Conservation (phyloP, 371 early-diverging fungal species). For the Chytridium lagenaria region DNA sequence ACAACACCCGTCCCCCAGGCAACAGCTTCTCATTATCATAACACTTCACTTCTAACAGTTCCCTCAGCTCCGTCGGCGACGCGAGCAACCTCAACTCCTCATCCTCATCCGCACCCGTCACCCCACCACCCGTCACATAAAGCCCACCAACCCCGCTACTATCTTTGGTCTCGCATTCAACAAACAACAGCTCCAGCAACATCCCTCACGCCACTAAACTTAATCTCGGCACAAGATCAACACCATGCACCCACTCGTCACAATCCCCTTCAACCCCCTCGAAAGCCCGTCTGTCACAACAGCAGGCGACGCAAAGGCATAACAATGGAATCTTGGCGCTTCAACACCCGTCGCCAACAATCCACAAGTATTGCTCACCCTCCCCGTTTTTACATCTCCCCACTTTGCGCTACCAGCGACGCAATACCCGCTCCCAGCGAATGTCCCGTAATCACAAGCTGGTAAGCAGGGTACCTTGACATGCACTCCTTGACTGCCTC, state of each 20-base stretch:
- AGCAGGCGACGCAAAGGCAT: slow-evolving; percentile 50
- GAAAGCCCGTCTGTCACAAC: slow-evolving; percentile 29
- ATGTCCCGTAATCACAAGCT: slow-evolving; percentile 50
- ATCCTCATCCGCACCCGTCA: not conserved
- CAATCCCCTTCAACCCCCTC: not conserved
- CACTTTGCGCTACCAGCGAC: slow-evolving; percentile 45
- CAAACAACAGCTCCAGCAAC: slow-evolving; percentile 30
- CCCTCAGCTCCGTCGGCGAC: not conserved
- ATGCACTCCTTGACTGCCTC: slow-evolving; percentile 41
- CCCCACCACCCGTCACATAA: not conserved
- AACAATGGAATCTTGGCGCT: slow-evolving; percentile 35
- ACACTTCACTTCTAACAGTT: slow-evolving; percentile 2
- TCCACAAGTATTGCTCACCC: slow-evolving; percentile 23
- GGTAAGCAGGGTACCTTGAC: slow-evolving; percentile 41
- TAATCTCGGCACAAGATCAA: slow-evolving; percentile 46
- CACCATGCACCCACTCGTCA: slow-evolving; percentile 45
- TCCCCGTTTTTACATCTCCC: slow-evolving; percentile 45
- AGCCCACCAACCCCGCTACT: not conserved
- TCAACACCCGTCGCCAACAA: slow-evolving; percentile 22
- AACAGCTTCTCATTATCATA: slow-evolving; percentile 39
- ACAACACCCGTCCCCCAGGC: slow-evolving; percentile 45
- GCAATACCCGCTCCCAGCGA: slow-evolving; percentile 53
- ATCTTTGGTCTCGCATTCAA: not conserved
- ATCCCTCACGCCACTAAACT: slow-evolving; percentile 50
- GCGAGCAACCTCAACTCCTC: not conserved